phyloP scores from a whole-genome alignment of 83 land plant species.

The Picea engelmannii region DNA sequence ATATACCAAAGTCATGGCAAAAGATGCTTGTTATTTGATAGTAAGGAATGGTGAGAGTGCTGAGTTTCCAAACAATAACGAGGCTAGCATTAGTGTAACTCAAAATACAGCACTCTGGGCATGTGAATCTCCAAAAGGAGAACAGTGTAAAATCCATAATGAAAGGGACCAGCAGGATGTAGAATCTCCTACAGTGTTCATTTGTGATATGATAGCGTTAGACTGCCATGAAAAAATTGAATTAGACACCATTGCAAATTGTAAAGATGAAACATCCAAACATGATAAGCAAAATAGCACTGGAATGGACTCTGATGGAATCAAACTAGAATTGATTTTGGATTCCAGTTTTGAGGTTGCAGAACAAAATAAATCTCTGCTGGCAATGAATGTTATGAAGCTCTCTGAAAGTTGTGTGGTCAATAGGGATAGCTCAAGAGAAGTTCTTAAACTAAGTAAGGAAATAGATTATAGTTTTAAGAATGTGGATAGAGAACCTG shows the following conservation, averaged over 20 bases:
- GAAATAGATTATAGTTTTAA: no score
- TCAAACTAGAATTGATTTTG: constrained; percentile 6
- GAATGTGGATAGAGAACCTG: not conserved
- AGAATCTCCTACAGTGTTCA: not conserved
- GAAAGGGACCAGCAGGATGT: not conserved
- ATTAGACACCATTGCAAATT: not conserved
- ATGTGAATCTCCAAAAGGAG: not conserved
- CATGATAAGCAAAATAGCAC: not conserved
- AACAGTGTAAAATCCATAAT: not conserved
- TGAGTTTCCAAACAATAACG: not conserved
- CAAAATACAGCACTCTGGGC: not conserved
- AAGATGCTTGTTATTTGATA: not conserved
- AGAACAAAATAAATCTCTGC: constrained; percentile 3
- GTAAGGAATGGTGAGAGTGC: not conserved
- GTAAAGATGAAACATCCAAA: not conserved
- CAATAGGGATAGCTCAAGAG: not conserved
- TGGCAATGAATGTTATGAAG: not conserved
- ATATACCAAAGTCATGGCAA: not conserved
- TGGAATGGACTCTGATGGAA: not conserved
- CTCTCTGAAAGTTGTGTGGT: not conserved
- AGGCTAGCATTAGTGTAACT: not conserved
- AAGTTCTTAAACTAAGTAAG: not conserved
- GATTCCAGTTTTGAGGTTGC: not conserved
- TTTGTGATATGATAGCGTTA: not conserved
- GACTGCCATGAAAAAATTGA: not conserved